Evolutionary conservation across 495 filamentous ascomycete genomes (phyloP).

Genomic region (Penicillium verhagenii): DNA sequence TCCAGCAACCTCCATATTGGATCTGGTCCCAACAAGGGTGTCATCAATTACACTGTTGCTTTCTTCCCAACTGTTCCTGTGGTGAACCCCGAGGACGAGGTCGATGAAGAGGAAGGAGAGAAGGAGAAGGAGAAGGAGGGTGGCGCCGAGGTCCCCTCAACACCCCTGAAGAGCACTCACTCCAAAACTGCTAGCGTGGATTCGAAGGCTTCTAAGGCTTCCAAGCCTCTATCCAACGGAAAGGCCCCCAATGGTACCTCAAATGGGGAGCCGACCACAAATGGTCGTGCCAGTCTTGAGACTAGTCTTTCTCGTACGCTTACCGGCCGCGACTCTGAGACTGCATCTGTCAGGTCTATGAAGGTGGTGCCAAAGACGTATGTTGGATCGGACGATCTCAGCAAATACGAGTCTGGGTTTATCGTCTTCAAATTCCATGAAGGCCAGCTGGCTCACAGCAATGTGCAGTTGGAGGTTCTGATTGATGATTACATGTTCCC

Average conservation of each 20-base stretch:
- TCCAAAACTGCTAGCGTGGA: slow-evolving; percentile 33
- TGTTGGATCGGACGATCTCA: slow-evolving; percentile 74
- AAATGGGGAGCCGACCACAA: slow-evolving; percentile 30
- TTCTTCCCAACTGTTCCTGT: slow-evolving; percentile 91
- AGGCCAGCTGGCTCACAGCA: slow-evolving; percentile 70
- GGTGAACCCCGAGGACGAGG: slow-evolving; percentile 91
- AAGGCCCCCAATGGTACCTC: slow-evolving; percentile 20
- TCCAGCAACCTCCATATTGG: slow-evolving; percentile 63
- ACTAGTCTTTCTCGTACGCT: slow-evolving; percentile 29
- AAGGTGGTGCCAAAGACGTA: slow-evolving; percentile 71
- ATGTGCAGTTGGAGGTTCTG: slow-evolving; percentile 80
- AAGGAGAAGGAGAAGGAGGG: slow-evolving; percentile 50
- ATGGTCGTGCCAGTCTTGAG: slow-evolving; percentile 39
- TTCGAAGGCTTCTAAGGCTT: slow-evolving; percentile 31
- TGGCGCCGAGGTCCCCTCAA: slow-evolving; percentile 34
- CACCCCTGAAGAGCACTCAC: slow-evolving; percentile 39
- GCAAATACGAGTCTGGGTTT: slow-evolving; percentile 84
- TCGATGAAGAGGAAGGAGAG: slow-evolving; percentile 54
- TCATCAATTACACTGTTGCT: slow-evolving; percentile 75
- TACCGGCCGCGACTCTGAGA: slow-evolving; percentile 37
- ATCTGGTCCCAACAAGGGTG: slow-evolving; percentile 71
- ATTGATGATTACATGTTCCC: slow-evolving; percentile 96
- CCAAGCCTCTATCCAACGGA: slow-evolving; percentile 24
- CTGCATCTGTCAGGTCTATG: slow-evolving; percentile 33
- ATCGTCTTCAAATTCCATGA: slow-evolving; percentile 94